Percentiles rank a stretch among this genome's conserved stretches.
phyloP scores from a whole-genome alignment of 2,329 filamentous ascomycete species.

The Colletotrichum caudatum region DNA sequence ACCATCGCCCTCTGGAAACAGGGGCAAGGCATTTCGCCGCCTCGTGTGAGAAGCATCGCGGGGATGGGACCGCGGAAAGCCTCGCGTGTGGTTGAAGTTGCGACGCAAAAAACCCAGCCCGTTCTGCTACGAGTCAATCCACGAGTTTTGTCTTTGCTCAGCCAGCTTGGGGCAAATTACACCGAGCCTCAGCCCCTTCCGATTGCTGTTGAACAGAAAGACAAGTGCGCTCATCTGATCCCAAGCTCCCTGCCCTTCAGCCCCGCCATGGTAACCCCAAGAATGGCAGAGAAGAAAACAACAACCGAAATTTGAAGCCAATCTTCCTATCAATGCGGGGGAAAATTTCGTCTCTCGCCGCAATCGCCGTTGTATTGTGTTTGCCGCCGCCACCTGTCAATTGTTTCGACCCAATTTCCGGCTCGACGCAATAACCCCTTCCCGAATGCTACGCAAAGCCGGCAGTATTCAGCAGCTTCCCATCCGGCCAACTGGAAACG shows the following conservation, averaged over 20 bases:
- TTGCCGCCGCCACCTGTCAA: constrained; percentile 5
- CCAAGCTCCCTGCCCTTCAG: constrained; percentile 16
- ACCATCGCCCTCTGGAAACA: background rate
- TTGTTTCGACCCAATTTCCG: constrained; percentile 37
- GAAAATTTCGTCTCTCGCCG: constrained; percentile 15
- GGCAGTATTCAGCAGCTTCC: constrained; percentile 24
- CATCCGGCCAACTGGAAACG: constrained; percentile 31
- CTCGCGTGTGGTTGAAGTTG: constrained; percentile 14
- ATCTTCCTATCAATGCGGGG: constrained; percentile 4
- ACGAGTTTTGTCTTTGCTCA: constrained; percentile 29
- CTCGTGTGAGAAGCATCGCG: constrained; percentile 2
- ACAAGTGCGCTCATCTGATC: constrained; percentile 22
- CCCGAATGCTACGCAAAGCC: background rate
- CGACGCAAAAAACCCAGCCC: constrained; percentile 27
- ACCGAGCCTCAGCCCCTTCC: constrained; percentile 37
- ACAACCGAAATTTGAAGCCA: constrained; percentile 16
- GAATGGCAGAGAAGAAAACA: background rate
- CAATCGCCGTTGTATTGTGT: background rate
- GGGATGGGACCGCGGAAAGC: constrained; percentile 11
- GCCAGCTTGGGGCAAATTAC: constrained; percentile 39
- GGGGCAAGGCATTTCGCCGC: constrained; percentile 23
- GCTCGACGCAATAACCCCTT: constrained; percentile 3
- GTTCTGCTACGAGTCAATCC: constrained; percentile 22
- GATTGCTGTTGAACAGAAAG: constrained; percentile 22
- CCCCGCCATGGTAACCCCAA: constrained; percentile 23